These are phyloP conservation scores for Piper longum DNA, from an alignment of 164 flowering plant species.

Conservation along the genomic window DNA sequence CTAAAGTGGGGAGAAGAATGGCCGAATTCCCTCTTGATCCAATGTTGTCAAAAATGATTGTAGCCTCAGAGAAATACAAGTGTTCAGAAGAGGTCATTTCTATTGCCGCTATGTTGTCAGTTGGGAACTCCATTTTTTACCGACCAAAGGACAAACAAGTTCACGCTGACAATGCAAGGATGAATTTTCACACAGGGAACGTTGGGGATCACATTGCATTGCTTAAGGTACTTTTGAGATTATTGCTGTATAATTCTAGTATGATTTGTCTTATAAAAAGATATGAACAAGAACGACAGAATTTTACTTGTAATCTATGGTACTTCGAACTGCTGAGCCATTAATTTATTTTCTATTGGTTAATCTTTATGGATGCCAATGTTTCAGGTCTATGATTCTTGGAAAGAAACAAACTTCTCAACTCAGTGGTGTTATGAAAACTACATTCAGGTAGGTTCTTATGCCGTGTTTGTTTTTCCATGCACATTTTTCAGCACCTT, in stretches of 20 bases:
- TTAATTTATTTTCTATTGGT: not conserved
- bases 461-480: not conserved
- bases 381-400: slow-evolving; percentile 54
- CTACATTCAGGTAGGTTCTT: slow-evolving; percentile 64
- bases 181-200: slow-evolving; percentile 91
- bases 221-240: slow-evolving; percentile 28
- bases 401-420: slow-evolving; percentile 89
- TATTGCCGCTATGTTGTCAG: slow-evolving; percentile 90
- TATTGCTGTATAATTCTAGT: too few species aligned
- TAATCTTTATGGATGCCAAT: not conserved
- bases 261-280: too few species aligned
- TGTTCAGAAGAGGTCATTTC: slow-evolving; percentile 90
- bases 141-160: slow-evolving; percentile 98
- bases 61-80: slow-evolving; percentile 77
- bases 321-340: not conserved
- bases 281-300: too few species aligned
- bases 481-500: too few species aligned
- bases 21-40: slow-evolving; percentile 98
- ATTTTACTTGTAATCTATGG: too few species aligned
- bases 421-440: slow-evolving; percentile 98
- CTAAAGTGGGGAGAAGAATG: slow-evolving; percentile 86
- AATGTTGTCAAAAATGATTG: slow-evolving; percentile 94
- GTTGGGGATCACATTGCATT: slow-evolving; percentile 97
- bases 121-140: slow-evolving; percentile 91
- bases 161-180: slow-evolving; percentile 93